Base-by-base conservation (phyloP, 23 red algal genomes). In the Pyropia haitanensis region DNA sequence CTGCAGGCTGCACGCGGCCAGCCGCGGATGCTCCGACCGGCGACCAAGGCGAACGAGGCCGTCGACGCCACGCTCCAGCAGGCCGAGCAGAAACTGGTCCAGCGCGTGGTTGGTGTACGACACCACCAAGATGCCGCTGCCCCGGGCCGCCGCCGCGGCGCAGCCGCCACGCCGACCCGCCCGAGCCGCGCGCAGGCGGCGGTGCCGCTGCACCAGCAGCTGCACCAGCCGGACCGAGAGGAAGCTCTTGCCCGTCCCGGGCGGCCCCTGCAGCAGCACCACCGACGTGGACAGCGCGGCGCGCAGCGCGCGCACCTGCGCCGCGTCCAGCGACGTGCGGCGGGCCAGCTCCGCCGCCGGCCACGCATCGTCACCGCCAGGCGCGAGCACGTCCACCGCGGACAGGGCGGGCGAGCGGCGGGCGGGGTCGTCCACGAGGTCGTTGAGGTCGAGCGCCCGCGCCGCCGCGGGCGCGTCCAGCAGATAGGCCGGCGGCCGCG, bases 101-200 rank as follows among this genome's bases (percentile, higher is more conserved):
- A 82, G 66, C 16, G 78, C 78, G 50, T 71, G 66, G 59, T 82
- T 82, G 13, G 78, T 72, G 78, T 62, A 71, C 5, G 65, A 71
- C 2, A 82, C 17, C 29, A 66, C 69, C 49, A 82, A 28, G 34
- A 82, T 71, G 32, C 39, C 39, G 10, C 39, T 9, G 2, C 3
- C 3, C 31, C 6, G 31, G 31, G 10, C 39, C 39, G 13, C n/a
- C n/a, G n/a, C n/a, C n/a, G n/a, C n/a, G n/a, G n/a, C n/a, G n/a
- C n/a, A n/a, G n/a, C n/a, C n/a, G n/a, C n/a, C n/a, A n/a, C n/a
- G n/a, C n/a, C n/a, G 3, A 6, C 31, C 2, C 39, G 39, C 39
- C 13, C 39, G 39, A 12, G 39, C 4, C 39, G 39, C 30, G 8
- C 39, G 39, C 39, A 46, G 39, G 4, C 39, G 39, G 2, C 13